Evolutionary conservation across 1,284 basidiomycete species (phyloP), one percentile per base, ranked within the genome.

Genomic region (Ustilago trichophora): DNA sequence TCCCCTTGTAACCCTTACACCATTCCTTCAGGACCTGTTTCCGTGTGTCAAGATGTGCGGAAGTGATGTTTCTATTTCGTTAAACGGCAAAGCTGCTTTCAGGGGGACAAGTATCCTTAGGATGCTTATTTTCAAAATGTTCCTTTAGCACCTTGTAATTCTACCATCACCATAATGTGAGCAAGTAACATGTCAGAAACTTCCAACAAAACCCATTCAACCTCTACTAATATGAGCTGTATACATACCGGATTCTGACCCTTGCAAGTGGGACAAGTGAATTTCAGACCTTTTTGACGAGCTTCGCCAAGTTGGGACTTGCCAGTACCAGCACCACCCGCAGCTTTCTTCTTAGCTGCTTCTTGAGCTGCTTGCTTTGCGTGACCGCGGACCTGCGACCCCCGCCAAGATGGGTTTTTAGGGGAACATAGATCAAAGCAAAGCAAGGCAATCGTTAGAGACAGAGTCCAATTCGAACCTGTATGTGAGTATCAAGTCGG

Each of bases 61-160:
- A n/a, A n/a, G n/a, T n/a, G n/a, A n/a, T n/a, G n/a, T n/a, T n/a
- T n/a, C n/a, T n/a, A n/a, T n/a, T n/a, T n/a, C n/a, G n/a, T n/a
- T n/a, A n/a, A n/a, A n/a, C 53, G 12, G 42, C 33, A 44, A 66
- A 66, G 8, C 32, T 47, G 43, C 37, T 41, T 32, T 66, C 63
- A 8, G 47, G 38, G 5, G 63, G 63, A 40, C 38, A 41, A 6
- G 37, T 48, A 1, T 58, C 63, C 32, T 66, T 66, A 0, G 63
- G 63, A 45, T 66, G 63, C 31, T 66, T 66, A 19, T 59, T 59
- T n/a, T 66, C 56, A 41, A 59, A 66, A 16, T 66, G 63, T 29
- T 66, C 53, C 26, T 56, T 55, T 15, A 66, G n/a, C 33, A 64
- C 60, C 18, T 64, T 64, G 32, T 64, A 64, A 26, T 54, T 60